A percentile compares a stretch with the other conserved stretches of the same genome.
Evolutionary conservation across 306 rosid species (phyloP).

Genomic region (Citrullus colocynthis): DNA sequence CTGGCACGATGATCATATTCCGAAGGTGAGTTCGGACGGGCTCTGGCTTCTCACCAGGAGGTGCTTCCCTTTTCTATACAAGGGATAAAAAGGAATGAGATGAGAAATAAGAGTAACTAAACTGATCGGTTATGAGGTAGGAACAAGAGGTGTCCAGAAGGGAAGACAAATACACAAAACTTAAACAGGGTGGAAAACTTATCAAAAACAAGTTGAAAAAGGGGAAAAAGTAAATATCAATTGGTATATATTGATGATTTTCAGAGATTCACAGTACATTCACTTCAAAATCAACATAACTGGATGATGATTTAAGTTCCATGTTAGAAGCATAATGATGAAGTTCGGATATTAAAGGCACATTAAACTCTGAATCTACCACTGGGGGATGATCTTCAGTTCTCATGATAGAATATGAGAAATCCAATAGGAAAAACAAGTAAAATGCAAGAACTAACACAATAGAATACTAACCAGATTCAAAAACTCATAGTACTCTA

Average conservation of each 20-base stretch:
- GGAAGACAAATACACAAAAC: neutral
- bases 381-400: neutral
- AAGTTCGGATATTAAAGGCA: neutral
- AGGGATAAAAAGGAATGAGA: neutral
- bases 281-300: neutral
- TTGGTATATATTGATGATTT: neutral
- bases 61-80: conserved; percentile 71
- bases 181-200: neutral
- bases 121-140: no score
- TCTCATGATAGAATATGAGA: neutral
- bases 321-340: neutral
- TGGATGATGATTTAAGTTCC: neutral
- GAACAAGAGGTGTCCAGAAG: neutral
- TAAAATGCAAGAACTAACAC: neutral
- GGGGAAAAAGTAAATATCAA: neutral
- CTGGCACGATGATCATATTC: conserved; percentile 73
- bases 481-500: neutral
- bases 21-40: conserved; percentile 83
- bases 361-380: neutral
- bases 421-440: neutral
- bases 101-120: neutral
- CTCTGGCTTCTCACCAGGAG: conserved; percentile 83
- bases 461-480: neutral
- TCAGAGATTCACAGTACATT: neutral
- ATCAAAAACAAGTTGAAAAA: neutral